Evolutionary conservation across 169 alveolate species (phyloP).

Genomic region (Babesia sp.): DNA sequence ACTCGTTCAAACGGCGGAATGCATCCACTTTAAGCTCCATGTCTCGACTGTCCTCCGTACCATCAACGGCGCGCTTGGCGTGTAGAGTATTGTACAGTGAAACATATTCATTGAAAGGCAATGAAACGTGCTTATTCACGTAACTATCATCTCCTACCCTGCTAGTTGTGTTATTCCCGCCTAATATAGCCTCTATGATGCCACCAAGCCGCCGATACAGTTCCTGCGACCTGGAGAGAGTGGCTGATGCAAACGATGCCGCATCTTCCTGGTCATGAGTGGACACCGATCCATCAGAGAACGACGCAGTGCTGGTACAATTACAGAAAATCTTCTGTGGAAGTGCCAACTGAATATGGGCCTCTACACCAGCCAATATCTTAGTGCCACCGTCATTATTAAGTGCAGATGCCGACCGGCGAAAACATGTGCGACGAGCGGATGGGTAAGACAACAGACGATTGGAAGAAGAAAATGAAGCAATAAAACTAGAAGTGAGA

Average conservation of each 20-base stretch:
- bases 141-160: background rate
- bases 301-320: constrained; percentile 62
- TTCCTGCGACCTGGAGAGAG: background rate
- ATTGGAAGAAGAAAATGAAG: background rate
- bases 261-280: background rate
- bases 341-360: constrained; percentile 73
- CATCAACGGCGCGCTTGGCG: background rate
- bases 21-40: background rate
- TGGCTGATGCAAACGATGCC: background rate
- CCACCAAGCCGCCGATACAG: background rate
- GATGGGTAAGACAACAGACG: background rate
- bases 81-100: background rate
- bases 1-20: constrained; percentile 49
- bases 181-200: background rate
- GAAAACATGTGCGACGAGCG: background rate
- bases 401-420: constrained; percentile 8
- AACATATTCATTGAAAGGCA: constrained; percentile 7
- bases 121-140: background rate
- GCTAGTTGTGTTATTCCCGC: background rate
- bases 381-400: constrained; percentile 6
- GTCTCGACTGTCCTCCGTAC: background rate
- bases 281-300: background rate
- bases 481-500: background rate
- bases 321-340: constrained; percentile 71
- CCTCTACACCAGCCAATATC: constrained; percentile 71